These are phyloP conservation scores for Viola pubescens DNA, from an alignment of 441 rosid species.

Conservation along the genomic window DNA sequence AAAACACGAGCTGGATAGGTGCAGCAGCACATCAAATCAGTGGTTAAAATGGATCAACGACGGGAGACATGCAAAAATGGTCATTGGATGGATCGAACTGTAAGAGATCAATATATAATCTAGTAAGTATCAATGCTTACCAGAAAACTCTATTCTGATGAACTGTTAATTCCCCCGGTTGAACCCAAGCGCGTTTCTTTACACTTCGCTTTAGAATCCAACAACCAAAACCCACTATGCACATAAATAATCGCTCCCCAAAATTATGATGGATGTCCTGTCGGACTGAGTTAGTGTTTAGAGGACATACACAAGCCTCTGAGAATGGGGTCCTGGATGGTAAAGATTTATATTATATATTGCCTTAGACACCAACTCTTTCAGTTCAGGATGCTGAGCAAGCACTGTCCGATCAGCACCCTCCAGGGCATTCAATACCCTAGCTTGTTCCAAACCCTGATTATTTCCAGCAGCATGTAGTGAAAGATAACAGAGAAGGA, in stretches of 20 bases:
- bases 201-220: constrained; percentile 11
- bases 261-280: background rate
- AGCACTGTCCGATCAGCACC: constrained; percentile 33
- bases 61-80: background rate
- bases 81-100: constrained; percentile 2
- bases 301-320: constrained; percentile 23
- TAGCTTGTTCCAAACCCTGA: constrained; percentile 42
- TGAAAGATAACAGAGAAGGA: constrained; percentile 46
- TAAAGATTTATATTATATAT: constrained; percentile 42
- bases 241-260: constrained; percentile 14
- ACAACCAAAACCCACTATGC: constrained; percentile 13
- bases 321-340: constrained; percentile 40
- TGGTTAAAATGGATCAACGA: background rate
- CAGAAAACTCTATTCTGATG: constrained; percentile 15
- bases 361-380: constrained; percentile 41
- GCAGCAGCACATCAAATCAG: background rate
- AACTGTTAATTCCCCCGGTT: constrained; percentile 3
- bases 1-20: too few relatives aligned
- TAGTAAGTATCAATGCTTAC: constrained; percentile 11
- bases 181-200: constrained; percentile 14
- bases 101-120: constrained; percentile 6
- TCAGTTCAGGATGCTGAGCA: constrained; percentile 39
- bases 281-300: constrained; percentile 4
- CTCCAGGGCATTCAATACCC: constrained; percentile 43
- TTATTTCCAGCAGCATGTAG: constrained; percentile 42